Evolutionary conservation across 441 rosid species (phyloP).

Genomic region (Mallotus japonicus): DNA sequence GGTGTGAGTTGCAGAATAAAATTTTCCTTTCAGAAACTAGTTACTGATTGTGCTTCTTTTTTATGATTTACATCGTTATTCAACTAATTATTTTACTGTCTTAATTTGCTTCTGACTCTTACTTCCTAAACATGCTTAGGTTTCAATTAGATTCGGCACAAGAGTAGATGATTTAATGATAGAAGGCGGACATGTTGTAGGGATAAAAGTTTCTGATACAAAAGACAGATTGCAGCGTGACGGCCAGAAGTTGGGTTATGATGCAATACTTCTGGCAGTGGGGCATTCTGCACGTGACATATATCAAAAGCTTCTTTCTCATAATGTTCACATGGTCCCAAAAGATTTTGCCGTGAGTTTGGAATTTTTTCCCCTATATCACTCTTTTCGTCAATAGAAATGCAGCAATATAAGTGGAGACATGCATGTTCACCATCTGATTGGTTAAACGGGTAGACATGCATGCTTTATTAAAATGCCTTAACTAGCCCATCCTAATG

Average conservation of each 20-base stretch:
- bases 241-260: slow-evolving; percentile 46
- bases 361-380: background rate
- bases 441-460: too few species aligned
- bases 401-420: background rate
- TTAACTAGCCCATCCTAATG: background rate
- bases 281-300: slow-evolving; percentile 97
- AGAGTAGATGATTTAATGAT: slow-evolving; percentile 80
- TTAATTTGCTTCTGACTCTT: slow-evolving; percentile 5
- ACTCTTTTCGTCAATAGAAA: background rate
- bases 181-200: slow-evolving; percentile 59
- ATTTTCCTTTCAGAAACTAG: background rate
- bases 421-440: background rate
- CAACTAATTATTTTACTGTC: background rate
- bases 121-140: slow-evolving; percentile 44
- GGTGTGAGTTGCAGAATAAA: slow-evolving; percentile 53
- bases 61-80: background rate
- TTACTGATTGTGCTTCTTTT: background rate
- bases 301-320: slow-evolving; percentile 91
- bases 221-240: slow-evolving; percentile 34
- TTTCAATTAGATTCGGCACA: slow-evolving; percentile 71
- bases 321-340: slow-evolving; percentile 63
- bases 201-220: slow-evolving; percentile 66
- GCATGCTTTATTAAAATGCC: background rate
- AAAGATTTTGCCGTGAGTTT: slow-evolving; percentile 92
- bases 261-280: slow-evolving; percentile 83